Conservation (phyloP, 108 stramenopile species). For the Nannochloropsis salina region DNA sequence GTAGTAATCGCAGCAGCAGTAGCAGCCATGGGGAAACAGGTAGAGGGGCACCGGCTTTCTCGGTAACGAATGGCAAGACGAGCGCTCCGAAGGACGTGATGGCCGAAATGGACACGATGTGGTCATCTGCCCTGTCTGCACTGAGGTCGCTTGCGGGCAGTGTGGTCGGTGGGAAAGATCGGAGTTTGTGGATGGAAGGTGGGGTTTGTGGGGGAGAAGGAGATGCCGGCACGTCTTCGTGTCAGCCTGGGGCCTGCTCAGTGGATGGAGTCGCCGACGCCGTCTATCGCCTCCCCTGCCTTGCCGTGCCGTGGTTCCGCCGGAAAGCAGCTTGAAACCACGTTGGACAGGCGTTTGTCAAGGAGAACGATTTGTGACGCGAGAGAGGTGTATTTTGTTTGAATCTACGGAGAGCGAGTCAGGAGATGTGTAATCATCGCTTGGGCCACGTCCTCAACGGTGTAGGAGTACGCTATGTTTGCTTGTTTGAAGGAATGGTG, state of each 20-base stretch:
- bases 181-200: not conserved
- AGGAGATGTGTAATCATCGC: too few relatives aligned
- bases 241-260: not conserved
- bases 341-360: not conserved
- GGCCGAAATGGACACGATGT: too few relatives aligned
- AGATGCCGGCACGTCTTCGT: not conserved
- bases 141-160: not conserved
- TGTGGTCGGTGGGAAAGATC: not conserved
- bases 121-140: too few relatives aligned
- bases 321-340: not conserved
- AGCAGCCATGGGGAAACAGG: not conserved
- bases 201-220: not conserved
- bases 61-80: too few relatives aligned
- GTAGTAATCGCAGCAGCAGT: not conserved
- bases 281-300: not conserved
- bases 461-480: too few relatives aligned
- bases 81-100: too few relatives aligned
- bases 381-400: too few relatives aligned
- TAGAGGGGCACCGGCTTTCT: too few relatives aligned
- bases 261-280: not conserved
- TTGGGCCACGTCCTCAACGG: too few relatives aligned
- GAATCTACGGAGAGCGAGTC: too few relatives aligned
- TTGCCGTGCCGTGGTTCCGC: not conserved
- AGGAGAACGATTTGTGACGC: too few relatives aligned
- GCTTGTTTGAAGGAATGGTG: too few relatives aligned